phyloP scores from a whole-genome alignment of 2,329 filamentous ascomycete genomes.

The Juglanconis juglandina region DNA sequence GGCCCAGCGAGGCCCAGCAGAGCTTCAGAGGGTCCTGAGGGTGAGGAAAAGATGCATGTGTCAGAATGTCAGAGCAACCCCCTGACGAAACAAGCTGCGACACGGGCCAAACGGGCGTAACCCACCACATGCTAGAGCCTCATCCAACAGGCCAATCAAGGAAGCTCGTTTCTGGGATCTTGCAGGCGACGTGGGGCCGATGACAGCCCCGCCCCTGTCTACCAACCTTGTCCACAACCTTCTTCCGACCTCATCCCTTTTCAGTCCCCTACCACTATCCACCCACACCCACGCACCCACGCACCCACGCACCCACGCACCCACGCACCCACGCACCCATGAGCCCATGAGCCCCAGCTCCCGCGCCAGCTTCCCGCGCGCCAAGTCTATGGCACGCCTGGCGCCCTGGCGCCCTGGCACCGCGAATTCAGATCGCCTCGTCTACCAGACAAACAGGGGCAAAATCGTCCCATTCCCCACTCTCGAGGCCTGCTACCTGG shows the following conservation, averaged over 20 bases:
- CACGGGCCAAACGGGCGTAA: slow-evolving; percentile 19
- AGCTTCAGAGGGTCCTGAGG: background rate
- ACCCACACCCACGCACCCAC: background rate
- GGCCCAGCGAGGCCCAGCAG: background rate
- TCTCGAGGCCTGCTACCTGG: slow-evolving; percentile 18
- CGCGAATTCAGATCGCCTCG: background rate
- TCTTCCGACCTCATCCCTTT: background rate
- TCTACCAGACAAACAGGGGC: background rate
- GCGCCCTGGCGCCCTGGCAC: background rate
- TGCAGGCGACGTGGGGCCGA: background rate
- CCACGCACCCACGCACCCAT: background rate
- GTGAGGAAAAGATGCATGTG: slow-evolving; percentile 18
- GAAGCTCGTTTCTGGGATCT: background rate
- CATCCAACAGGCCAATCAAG: background rate
- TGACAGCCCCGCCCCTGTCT: background rate
- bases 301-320: background rate
- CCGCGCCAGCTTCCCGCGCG: background rate
- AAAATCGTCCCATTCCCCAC: slow-evolving; percentile 36
- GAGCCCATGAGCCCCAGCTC: no score
- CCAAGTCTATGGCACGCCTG: background rate
- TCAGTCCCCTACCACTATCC: background rate
- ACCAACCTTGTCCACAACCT: background rate
- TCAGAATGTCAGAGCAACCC: slow-evolving; percentile 24
- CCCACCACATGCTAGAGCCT: slow-evolving; percentile 15
- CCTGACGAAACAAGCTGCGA: slow-evolving; percentile 38